phyloP scores from a whole-genome alignment of 169 alveolate species.

The Theileria luwenshuni region DNA sequence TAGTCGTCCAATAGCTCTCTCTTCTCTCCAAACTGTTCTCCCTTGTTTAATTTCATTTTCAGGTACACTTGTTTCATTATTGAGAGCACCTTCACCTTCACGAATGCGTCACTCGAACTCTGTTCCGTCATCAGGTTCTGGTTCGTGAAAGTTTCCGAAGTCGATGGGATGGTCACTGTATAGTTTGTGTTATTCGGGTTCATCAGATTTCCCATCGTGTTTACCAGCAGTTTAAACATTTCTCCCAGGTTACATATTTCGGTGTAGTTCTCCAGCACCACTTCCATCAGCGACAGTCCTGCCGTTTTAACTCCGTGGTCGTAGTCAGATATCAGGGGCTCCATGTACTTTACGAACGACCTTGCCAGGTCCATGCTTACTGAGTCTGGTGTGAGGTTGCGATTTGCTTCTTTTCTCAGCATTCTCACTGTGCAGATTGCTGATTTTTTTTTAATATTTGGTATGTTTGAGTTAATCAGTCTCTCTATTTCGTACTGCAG shows the following conservation, averaged over 20 bases:
- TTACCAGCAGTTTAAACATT: conserved; percentile 47
- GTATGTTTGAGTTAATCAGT: conserved; percentile 89
- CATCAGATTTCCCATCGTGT: conserved; percentile 15
- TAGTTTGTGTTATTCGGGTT: conserved; percentile 22
- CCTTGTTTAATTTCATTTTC: conserved; percentile 5
- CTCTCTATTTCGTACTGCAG: conserved; percentile 87
- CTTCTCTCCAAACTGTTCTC: neutral
- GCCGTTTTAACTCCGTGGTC: conserved; percentile 95
- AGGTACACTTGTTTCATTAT: conserved; percentile 59
- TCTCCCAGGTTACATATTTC: conserved; percentile 63
- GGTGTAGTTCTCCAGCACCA: conserved; percentile 89
- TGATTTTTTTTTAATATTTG: conserved; percentile 96
- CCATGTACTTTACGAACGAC: conserved; percentile 86
- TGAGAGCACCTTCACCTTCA: conserved; percentile 70
- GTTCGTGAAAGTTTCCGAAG: conserved; percentile 59
- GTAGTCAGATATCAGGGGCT: conserved; percentile 90
- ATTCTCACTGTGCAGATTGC: conserved; percentile 84
- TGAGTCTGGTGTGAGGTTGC: conserved; percentile 49
- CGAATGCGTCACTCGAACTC: conserved; percentile 75
- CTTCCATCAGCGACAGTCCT: conserved; percentile 88
- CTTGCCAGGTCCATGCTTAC: conserved; percentile 77
- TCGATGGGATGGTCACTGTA: conserved; percentile 64
- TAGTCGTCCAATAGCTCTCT: conserved; percentile 10
- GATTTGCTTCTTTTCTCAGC: conserved; percentile 64
- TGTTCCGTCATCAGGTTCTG: conserved; percentile 65